phyloP scores from a whole-genome alignment of 164 flowering plant species.

The Umbellularia californica region DNA sequence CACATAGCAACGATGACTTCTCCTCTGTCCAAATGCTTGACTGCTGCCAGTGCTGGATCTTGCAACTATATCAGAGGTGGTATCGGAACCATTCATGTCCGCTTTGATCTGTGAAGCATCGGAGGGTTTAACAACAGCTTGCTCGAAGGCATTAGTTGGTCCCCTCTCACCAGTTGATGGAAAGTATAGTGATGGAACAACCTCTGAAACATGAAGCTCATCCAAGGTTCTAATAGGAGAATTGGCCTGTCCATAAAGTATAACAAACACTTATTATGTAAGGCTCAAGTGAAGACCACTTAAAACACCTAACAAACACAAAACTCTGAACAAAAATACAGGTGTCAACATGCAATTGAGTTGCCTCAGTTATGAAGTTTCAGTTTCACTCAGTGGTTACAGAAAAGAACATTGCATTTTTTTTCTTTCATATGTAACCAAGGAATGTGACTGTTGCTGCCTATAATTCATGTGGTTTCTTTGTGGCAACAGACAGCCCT shows the following conservation, averaged over 20 bases:
- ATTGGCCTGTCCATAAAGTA: slow-evolving; percentile 55
- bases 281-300: background rate
- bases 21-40: slow-evolving; percentile 63
- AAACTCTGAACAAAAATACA: too few relatives aligned
- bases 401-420: too few relatives aligned
- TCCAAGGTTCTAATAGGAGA: slow-evolving; percentile 89
- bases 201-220: slow-evolving; percentile 72
- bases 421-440: too few relatives aligned
- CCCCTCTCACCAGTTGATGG: slow-evolving; percentile 52
- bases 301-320: background rate
- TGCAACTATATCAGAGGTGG: slow-evolving; percentile 10
- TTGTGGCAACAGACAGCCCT: too few relatives aligned
- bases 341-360: too few relatives aligned
- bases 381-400: too few relatives aligned
- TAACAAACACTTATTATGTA: background rate
- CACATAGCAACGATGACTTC: slow-evolving; percentile 63
- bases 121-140: slow-evolving; percentile 15
- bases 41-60: slow-evolving; percentile 10
- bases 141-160: slow-evolving; percentile 11
- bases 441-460: too few relatives aligned
- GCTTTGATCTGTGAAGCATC: slow-evolving; percentile 17
- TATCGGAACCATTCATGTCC: slow-evolving; percentile 6
- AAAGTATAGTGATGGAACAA: slow-evolving; percentile 52
- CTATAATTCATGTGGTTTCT: too few relatives aligned
- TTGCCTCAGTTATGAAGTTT: too few relatives aligned